These are phyloP conservation scores for Collybia nuda DNA, from an alignment of 768 basidiomycete genomes.

Conservation along the genomic window DNA sequence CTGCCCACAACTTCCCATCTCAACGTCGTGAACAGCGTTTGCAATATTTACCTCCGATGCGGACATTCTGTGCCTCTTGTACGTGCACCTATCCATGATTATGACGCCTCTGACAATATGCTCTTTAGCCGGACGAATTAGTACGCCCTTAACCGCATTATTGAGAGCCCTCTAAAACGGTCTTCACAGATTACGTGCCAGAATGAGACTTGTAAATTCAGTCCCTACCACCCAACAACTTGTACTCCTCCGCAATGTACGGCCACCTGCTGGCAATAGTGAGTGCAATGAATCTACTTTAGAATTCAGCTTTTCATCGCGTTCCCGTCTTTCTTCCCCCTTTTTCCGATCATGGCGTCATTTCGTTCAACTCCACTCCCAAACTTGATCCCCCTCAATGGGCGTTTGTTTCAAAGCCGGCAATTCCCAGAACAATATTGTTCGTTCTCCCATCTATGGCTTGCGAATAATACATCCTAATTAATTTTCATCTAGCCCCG, in stretches of 20 bases:
- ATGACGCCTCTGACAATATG: not conserved
- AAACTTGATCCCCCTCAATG: not conserved
- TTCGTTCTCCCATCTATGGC: conserved; percentile 19
- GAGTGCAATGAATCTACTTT: conserved; percentile 11
- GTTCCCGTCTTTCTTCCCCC: conserved; percentile 3
- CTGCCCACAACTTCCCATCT: not conserved
- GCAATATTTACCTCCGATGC: conserved; percentile 47
- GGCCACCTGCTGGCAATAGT: conserved; percentile 45
- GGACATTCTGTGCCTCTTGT: conserved; percentile 46
- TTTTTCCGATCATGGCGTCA: not conserved
- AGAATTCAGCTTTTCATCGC: conserved; percentile 3
- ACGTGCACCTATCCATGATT: conserved; percentile 13
- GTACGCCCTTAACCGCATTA: conserved; percentile 22
- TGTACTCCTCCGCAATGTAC: conserved; percentile 44
- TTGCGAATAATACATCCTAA: not conserved
- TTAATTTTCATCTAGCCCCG: conserved; percentile 31
- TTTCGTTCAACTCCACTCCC: not conserved
- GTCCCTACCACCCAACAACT: conserved; percentile 44
- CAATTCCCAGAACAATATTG: conserved; percentile 46
- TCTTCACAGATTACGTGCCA: too few species aligned
- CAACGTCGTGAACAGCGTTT: conserved; percentile 31
- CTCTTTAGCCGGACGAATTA: conserved; percentile 24
- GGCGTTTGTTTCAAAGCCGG: too few species aligned
- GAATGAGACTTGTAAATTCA: conserved; percentile 44
- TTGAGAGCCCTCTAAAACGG: not conserved